Evolutionary conservation across 176 grass and related monocot genomes (phyloP), one percentile per base, ranked within the genome.

Genomic region (Musa schizocarpa): DNA sequence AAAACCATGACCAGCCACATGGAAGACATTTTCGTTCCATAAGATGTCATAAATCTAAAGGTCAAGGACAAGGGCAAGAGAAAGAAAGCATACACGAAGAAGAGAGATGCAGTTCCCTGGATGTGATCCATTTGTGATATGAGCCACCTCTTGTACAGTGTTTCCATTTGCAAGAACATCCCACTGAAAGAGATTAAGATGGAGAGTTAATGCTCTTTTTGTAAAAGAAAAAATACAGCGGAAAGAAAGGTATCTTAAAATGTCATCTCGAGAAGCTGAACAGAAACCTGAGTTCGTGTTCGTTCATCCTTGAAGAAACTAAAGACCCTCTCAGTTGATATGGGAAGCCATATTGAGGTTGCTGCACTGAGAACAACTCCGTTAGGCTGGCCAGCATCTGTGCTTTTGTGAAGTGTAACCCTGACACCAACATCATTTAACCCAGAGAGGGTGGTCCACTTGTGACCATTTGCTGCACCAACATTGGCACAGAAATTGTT

Each of bases 51-150:
- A 43, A 43, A 43, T 43, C 34, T 43, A 43, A 43, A 43, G 34
- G n/a, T 16, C 13, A 51, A 8, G 50, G 14, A 2, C 29, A 13
- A 1, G 14, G 19, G 43, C 51, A 69, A 29, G 23, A 64, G 34
- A 76, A 9, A 55, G 25, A 63, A 82, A 50, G 70, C 82, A 83
- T 71, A 92, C 94, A 27, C 86, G 85, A 6, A 99, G 83, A 58
- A 99, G 76, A 11, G 96, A 92, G 74, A 99, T 86, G 84, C 88
- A 95, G 79, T 99, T 99, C 49, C 87, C 91, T 0, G 86, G 86
- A 74, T 99, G 80, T 0, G 85, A 79, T 69, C 96, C 96, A 55
- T 82, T 89, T 71, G 81, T 72, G 54, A 99, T 81, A 61, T 79
- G 85, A 58, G 85, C 83, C 69, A 99, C 91, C 55, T 94, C 86